These are phyloP conservation scores for Breviolum minutum DNA, from an alignment of 73 alveolate genomes.

Conservation along the genomic window DNA sequence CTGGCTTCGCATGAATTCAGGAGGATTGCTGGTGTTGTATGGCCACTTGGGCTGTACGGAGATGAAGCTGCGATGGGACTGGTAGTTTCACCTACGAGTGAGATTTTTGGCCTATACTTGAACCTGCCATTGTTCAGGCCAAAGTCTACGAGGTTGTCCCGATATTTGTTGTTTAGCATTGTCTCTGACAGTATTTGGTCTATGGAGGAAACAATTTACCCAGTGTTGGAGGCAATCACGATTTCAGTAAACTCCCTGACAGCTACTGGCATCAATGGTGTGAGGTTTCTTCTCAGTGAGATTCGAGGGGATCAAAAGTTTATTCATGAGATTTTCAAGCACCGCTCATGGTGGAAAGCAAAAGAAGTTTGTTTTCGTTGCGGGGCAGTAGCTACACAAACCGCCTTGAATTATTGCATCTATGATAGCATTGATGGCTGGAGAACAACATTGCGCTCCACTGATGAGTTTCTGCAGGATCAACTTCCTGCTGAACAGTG, in stretches of 20 bases:
- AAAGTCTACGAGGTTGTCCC: neutral
- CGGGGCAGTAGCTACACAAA: neutral
- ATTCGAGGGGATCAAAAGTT: neutral
- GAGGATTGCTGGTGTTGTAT: neutral
- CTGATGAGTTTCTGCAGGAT: slow-evolving; percentile 14
- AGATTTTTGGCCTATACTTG: neutral
- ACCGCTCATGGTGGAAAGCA: neutral
- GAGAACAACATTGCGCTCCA: neutral
- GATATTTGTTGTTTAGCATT: neutral
- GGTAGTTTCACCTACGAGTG: neutral
- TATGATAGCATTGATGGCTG: neutral
- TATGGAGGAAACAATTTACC: neutral
- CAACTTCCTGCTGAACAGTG: neutral
- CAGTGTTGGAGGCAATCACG: neutral
- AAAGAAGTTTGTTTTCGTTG: neutral
- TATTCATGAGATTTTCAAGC: neutral
- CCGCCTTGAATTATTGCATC: neutral
- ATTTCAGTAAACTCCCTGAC: neutral
- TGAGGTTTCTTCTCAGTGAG: neutral
- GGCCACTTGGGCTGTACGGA: slow-evolving; percentile 9
- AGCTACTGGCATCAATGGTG: neutral
- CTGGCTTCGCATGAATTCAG: neutral
- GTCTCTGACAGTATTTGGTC: neutral
- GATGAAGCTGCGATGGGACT: neutral
- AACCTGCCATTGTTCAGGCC: slow-evolving; percentile 3